A percentile compares a stretch with the other conserved stretches of the same genome.
Evolutionary conservation across 345 rosid genomes (phyloP).

Genomic region (Abelmoschus esculentus): DNA sequence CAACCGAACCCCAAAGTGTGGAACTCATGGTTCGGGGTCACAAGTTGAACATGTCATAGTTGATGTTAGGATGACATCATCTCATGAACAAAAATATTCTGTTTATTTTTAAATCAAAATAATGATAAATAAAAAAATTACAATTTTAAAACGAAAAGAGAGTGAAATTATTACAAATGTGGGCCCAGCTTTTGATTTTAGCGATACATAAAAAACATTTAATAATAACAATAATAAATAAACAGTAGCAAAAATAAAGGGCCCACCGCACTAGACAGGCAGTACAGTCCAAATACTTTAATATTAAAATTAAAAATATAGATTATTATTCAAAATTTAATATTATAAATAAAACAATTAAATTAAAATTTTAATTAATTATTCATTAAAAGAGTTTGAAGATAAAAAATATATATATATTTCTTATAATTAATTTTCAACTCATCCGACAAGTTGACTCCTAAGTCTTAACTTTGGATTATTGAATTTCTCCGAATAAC

Average conservation of each 20-base stretch:
- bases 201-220: not conserved
- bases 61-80: constrained; percentile 22
- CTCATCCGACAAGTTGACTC: not conserved
- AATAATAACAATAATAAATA: no score
- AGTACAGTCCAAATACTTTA: constrained; percentile 21
- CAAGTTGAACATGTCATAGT: constrained; percentile 16
- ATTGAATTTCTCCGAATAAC: not conserved
- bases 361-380: no score
- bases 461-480: not conserved
- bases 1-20: no score
- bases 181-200: constrained; percentile 15
- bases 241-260: not conserved
- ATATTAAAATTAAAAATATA: no score
- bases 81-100: no score
- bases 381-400: no score
- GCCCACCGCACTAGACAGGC: constrained; percentile 10
- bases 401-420: no score
- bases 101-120: no score
- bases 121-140: no score
- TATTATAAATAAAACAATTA: no score
- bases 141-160: not conserved
- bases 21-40: not conserved
- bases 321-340: no score
- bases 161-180: constrained; percentile 12
- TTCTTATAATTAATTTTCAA: not conserved